Percentiles rank a stretch among this genome's conserved stretches.
Evolutionary conservation across 441 rosid species (phyloP).

Genomic region (Erodium texanum): DNA sequence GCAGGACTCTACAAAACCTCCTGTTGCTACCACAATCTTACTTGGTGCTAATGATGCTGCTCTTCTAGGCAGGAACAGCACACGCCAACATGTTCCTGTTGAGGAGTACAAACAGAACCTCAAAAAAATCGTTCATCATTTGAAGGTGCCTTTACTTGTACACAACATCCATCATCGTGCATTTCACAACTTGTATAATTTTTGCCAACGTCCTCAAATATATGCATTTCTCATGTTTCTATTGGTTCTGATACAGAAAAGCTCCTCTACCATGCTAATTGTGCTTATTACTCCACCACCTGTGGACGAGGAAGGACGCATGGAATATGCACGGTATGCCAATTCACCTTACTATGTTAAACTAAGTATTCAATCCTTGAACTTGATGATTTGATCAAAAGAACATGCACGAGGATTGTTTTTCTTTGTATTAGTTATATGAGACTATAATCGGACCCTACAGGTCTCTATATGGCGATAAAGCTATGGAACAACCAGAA

Average conservation of each 20-base stretch:
- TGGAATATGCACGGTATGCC: conserved; percentile 51
- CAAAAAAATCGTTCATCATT: conserved; percentile 51
- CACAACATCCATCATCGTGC: not conserved
- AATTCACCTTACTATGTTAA: not conserved
- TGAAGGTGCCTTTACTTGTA: conserved; percentile 43
- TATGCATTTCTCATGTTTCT: conserved; percentile 10
- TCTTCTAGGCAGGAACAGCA: conserved; percentile 53
- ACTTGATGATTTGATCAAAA: not conserved
- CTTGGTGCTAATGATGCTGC: conserved; percentile 97
- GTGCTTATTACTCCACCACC: conserved; percentile 93
- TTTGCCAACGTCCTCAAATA: not conserved
- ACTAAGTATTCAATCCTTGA: not conserved
- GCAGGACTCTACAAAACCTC: conserved; percentile 46
- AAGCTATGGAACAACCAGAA: conserved; percentile 60
- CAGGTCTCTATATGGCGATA: conserved; percentile 57
- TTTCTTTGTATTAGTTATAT: not conserved
- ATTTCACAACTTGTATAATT: not conserved
- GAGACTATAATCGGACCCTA: conserved; percentile 6
- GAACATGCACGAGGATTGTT: not conserved
- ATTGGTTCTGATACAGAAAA: conserved; percentile 34
- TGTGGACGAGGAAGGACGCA: conserved; percentile 65
- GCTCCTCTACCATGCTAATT: conserved; percentile 55
- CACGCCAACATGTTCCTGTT: conserved; percentile 71
- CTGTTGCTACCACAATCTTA: conserved; percentile 66
- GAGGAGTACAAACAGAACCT: conserved; percentile 69